Percentiles rank a stretch among this genome's conserved stretches.
phyloP scores from a whole-genome alignment of 768 basidiomycete genomes.

The Lactifluus volemus region DNA sequence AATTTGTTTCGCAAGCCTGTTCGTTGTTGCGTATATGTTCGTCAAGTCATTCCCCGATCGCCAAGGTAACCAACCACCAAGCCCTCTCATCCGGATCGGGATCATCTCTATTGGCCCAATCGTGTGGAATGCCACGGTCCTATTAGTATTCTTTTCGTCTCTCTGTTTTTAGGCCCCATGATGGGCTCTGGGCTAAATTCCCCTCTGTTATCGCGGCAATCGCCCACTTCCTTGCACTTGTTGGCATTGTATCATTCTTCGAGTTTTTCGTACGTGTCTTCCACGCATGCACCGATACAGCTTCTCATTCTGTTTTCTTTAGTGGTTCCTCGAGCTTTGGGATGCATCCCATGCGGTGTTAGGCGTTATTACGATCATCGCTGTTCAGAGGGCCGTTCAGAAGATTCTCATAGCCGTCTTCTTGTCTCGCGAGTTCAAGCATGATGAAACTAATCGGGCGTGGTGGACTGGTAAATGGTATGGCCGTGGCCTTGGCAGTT shows the following conservation, averaged over 20 bases:
- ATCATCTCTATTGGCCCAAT: conserved; percentile 88
- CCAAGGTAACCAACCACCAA: conserved; percentile 58
- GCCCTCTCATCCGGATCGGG: conserved; percentile 81
- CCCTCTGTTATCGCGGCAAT: conserved; percentile 87
- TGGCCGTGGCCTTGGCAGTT: conserved; percentile 81
- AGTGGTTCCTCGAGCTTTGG: conserved; percentile 97
- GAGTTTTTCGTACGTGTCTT: conserved; percentile 78
- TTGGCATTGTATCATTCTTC: conserved; percentile 85
- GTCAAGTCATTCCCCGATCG: conserved; percentile 80
- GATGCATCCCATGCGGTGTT: conserved; percentile 86
- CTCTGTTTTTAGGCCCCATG: conserved; percentile 90
- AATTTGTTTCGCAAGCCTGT: conserved; percentile 63
- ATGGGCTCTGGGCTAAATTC: conserved; percentile 79
- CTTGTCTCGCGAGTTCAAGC: conserved; percentile 96
- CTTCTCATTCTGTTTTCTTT: conserved; percentile 15
- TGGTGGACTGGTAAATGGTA: conserved; percentile 99
- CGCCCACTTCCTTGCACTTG: conserved; percentile 72
- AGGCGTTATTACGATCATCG: conserved; percentile 84
- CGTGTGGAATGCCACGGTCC: conserved; percentile 87
- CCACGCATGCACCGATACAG: conserved; percentile 23
- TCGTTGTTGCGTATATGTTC: conserved; percentile 84
- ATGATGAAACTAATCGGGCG: conserved; percentile 95
- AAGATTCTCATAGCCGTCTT: conserved; percentile 92
- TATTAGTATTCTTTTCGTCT: conserved; percentile 81
- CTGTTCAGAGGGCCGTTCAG: conserved; percentile 87